Percentiles rank a stretch among this genome's conserved stretches.
phyloP scores from a whole-genome alignment of 2,329 filamentous ascomycete genomes.

The Cytospora leucostoma region DNA sequence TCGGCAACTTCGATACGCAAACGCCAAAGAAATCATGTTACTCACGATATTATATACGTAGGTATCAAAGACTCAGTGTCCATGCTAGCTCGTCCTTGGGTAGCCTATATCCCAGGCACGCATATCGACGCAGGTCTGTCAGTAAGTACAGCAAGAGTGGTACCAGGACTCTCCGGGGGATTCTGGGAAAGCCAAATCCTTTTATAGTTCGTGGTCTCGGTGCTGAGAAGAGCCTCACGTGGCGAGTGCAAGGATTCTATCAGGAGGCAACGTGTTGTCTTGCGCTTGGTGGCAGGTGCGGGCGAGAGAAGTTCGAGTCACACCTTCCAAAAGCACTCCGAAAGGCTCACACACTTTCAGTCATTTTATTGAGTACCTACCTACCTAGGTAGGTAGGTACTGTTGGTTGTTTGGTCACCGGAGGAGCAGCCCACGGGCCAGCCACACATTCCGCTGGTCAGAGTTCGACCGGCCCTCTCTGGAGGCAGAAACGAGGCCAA shows the following conservation, averaged over 20 bases:
- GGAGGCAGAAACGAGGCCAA: not conserved
- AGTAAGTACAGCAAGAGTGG: not conserved
- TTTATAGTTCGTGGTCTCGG: not conserved
- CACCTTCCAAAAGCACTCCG: not conserved
- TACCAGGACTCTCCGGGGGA: not conserved
- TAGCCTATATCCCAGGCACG: not conserved
- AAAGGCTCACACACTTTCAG: not conserved
- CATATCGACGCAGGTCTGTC: not conserved
- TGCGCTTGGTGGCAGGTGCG: too few relatives aligned
- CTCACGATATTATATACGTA: not conserved
- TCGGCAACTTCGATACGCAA: not conserved
- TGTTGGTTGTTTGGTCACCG: not conserved
- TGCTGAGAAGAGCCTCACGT: not conserved
- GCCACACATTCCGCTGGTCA: not conserved
- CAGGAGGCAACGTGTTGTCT: not conserved
- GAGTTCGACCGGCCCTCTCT: not conserved
- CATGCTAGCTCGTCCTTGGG: not conserved
- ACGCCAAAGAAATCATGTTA: not conserved
- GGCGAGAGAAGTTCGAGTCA: too few relatives aligned
- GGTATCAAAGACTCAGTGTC: not conserved
- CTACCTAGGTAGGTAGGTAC: too few relatives aligned
- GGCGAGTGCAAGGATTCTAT: not conserved
- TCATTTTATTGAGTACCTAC: too few relatives aligned
- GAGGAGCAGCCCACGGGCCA: not conserved
- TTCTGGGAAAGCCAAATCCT: not conserved